Conservation (phyloP, 2,329 filamentous ascomycete species). For the Ophiobolus disseminans region DNA sequence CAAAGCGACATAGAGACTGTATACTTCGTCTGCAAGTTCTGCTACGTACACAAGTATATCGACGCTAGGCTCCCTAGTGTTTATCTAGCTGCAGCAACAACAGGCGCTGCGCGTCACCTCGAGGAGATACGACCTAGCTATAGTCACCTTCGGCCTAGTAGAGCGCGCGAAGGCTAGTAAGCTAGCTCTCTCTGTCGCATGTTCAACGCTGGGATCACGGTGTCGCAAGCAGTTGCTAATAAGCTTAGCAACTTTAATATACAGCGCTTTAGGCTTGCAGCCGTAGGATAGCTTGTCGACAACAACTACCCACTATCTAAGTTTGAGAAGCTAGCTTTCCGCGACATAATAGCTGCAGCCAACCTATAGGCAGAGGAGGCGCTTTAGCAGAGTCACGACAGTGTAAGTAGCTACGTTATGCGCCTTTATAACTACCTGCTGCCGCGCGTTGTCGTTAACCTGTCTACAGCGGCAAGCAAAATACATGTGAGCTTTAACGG, state of each 20-base stretch:
- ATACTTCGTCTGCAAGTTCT: slow-evolving; percentile 4
- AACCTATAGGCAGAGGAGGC: slow-evolving; percentile 4
- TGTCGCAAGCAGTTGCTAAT: slow-evolving; percentile 4
- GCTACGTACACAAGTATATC: slow-evolving; percentile 4
- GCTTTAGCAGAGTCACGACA: not conserved
- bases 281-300: slow-evolving; percentile 4
- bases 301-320: slow-evolving; percentile 8
- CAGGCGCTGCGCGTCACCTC: slow-evolving; percentile 5
- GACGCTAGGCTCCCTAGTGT: not conserved
- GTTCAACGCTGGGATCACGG: not conserved
- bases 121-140: slow-evolving; percentile 1
- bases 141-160: slow-evolving; percentile 1
- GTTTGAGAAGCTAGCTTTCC: slow-evolving; percentile 2
- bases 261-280: not conserved
- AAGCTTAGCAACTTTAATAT: slow-evolving; percentile 3
- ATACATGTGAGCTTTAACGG: slow-evolving; percentile 1
- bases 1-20: not conserved
- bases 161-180: not conserved
- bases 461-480: not conserved
- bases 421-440: not conserved
- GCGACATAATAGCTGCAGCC: not conserved
- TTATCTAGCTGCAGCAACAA: slow-evolving; percentile 1
- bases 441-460: not conserved
- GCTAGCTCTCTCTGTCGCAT: not conserved
- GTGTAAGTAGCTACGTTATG: not conserved